Evolutionary conservation across 495 filamentous ascomycete genomes (phyloP).

Genomic region (Parmelia sp.): DNA sequence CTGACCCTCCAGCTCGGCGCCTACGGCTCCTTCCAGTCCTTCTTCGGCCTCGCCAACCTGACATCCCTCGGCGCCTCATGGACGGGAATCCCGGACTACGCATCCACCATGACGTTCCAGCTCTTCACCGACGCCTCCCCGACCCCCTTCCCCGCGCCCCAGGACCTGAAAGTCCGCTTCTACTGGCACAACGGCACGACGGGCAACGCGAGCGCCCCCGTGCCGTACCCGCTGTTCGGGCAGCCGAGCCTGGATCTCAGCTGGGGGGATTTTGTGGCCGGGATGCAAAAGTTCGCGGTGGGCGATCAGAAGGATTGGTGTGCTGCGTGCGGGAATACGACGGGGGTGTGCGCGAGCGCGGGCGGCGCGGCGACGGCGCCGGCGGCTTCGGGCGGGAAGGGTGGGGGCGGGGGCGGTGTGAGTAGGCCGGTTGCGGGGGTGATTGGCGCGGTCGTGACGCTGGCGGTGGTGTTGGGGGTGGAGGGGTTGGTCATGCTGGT

Average conservation of each 20-base stretch:
- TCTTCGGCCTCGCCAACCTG: conserved; percentile 47
- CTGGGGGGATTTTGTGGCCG: conserved; percentile 39
- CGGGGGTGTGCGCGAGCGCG: conserved; percentile 33
- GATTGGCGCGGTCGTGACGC: conserved; percentile 57
- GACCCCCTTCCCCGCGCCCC: conserved; percentile 32
- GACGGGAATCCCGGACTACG: conserved; percentile 47
- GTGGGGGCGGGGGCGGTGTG: conserved; percentile 23
- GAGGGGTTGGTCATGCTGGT: conserved; percentile 43
- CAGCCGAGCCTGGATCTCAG: conserved; percentile 31
- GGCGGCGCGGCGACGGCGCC: conserved; percentile 6
- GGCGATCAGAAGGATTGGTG: conserved; percentile 40
- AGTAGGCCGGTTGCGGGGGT: conserved; percentile 47
- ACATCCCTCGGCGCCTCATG: conserved; percentile 32
- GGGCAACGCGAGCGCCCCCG: conserved; percentile 25
- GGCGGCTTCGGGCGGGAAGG: neutral
- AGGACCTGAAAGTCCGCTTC: conserved; percentile 45
- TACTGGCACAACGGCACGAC: conserved; percentile 49
- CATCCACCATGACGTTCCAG: conserved; percentile 50
- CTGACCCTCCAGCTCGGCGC: conserved; percentile 46
- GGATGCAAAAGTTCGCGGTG: conserved; percentile 41
- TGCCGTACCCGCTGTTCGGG: conserved; percentile 42
- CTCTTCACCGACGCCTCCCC: conserved; percentile 40
- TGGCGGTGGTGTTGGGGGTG: conserved; percentile 47
- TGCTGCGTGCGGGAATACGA: conserved; percentile 39
- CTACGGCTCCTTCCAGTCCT: conserved; percentile 46